Percentiles rank a stretch among this genome's conserved stretches.
These are phyloP conservation scores for Pilatotrama ljubarskyi DNA, from an alignment of 768 basidiomycete genomes.

Conservation along the genomic window DNA sequence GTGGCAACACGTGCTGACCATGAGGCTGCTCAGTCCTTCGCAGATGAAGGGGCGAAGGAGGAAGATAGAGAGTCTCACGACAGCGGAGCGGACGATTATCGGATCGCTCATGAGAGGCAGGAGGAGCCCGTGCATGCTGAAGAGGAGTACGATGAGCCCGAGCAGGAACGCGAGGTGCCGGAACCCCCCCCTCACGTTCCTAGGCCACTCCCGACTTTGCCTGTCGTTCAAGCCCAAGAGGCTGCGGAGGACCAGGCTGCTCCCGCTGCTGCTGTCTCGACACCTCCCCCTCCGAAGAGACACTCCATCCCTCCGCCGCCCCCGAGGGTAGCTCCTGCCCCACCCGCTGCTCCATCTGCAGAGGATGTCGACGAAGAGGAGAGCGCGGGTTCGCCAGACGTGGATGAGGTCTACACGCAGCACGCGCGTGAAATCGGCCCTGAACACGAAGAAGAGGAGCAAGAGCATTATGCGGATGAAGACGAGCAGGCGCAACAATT, in stretches of 20 bases:
- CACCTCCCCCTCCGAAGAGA: slow-evolving; percentile 1
- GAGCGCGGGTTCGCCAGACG: background rate
- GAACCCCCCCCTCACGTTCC: slow-evolving; percentile 19
- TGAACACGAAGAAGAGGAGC: slow-evolving; percentile 5
- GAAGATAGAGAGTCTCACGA: background rate
- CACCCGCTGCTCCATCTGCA: background rate
- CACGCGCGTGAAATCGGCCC: slow-evolving; percentile 8
- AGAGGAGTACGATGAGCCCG: slow-evolving; percentile 19
- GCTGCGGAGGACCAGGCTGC: background rate
- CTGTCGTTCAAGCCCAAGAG: background rate
- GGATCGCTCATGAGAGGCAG: slow-evolving; percentile 9
- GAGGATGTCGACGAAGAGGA: slow-evolving; percentile 1
- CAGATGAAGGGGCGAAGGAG: background rate
- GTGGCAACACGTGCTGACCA: slow-evolving; percentile 13
- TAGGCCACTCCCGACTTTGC: slow-evolving; percentile 6
- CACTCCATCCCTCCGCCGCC: slow-evolving; percentile 7
- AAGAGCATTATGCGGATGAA: background rate
- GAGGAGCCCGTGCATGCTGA: slow-evolving; percentile 17
- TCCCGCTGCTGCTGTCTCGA: slow-evolving; percentile 7
- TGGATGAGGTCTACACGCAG: slow-evolving; percentile 5
- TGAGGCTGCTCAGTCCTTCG: background rate
- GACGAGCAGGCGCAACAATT: background rate
- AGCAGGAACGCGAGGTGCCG: slow-evolving; percentile 16
- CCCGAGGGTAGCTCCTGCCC: slow-evolving; percentile 10
- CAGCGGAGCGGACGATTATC: background rate